Base-by-base conservation (phyloP, 2,329 filamentous ascomycete species). In the Hypoxylon sp. region DNA sequence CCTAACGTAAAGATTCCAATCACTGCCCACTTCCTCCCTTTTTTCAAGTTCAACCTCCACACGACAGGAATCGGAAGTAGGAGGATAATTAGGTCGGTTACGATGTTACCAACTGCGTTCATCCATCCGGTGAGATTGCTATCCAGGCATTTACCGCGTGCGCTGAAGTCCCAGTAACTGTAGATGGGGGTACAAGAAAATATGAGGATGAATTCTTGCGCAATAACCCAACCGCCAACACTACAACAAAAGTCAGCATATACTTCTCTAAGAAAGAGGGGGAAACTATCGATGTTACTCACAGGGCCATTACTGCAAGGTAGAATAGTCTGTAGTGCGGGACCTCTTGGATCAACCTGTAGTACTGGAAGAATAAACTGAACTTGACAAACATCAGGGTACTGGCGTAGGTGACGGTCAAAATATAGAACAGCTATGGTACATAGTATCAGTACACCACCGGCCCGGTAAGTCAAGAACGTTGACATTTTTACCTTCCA, bases 311-410 rank as follows among this genome's bases (percentile, higher is more conserved):
- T 5, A 66, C 54, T 3, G 10, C 13, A 29, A 74, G 50, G 44
- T 71, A 74, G 13, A 69, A 61, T 19, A 62, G 5, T 22, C 66
- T 60, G 29, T 74, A 74, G 11, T 60, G 61, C 1, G 70, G 66
- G 8, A 73, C 59, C 44, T 74, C 65, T 50, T 71, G 67, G 14
- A 74, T 67, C 47, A 74, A 47, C 33, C 71, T 67, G 53, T 73
- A 74, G 35, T 74, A 74, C 51, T 74, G 72, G 66, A 74, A 70
- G 66, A 74, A 74, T 24, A 74, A 53, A 51, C 66, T 72, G 57
- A 73, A 67, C 59, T 74, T 74, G 22, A 74, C 63, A 6, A 70
- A 33, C 47, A 74, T 42, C 3, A 74, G 52, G 5, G 72, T 64
- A 10, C 58, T 53, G 50, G 70, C 70, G 54, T 74, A 74, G 22